These are phyloP conservation scores for Pichia deserticola DNA, from an alignment of 805 yeast genomes.

Conservation along the genomic window DNA sequence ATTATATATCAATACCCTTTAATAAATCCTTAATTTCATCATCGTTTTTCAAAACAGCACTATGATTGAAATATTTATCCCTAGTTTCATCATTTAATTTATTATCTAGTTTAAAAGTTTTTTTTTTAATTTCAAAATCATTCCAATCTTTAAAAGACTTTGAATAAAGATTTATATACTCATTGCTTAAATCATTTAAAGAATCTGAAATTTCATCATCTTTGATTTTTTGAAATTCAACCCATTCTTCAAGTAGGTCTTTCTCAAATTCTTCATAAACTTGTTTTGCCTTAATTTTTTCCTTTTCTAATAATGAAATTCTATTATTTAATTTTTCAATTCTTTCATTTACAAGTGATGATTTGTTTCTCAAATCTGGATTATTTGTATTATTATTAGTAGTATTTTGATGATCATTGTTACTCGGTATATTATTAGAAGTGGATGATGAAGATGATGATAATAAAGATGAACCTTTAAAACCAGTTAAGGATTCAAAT, in stretches of 20 bases:
- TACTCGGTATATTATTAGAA: constrained; percentile 5
- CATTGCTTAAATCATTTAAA: constrained; percentile 64
- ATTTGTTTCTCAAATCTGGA: too few species aligned
- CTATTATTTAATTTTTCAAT: constrained; percentile 33
- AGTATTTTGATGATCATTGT: neutral
- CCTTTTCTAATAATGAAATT: constrained; percentile 38
- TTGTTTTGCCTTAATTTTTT: constrained; percentile 35
- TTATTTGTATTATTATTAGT: too few species aligned
- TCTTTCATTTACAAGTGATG: constrained; percentile 33
- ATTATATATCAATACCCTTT: neutral
- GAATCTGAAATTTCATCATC: constrained; percentile 68
- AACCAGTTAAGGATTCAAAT: constrained; percentile 39
- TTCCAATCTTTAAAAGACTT: constrained; percentile 67
- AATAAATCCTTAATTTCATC: constrained; percentile 17
- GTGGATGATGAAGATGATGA: neutral
- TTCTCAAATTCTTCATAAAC: constrained; percentile 40
- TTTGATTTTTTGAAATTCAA: constrained; percentile 72
- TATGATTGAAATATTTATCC: constrained; percentile 19
- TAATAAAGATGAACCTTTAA: constrained; percentile 23
- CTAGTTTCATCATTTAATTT: constrained; percentile 16
- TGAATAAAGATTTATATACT: constrained; percentile 66
- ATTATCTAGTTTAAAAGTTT: constrained; percentile 10
- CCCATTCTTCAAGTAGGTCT: constrained; percentile 43
- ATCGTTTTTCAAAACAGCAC: constrained; percentile 24
- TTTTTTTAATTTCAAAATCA: constrained; percentile 19